Percentiles rank a stretch among this genome's conserved stretches.
phyloP scores from a whole-genome alignment of 208 protist species.

The Willaertia magna region DNA sequence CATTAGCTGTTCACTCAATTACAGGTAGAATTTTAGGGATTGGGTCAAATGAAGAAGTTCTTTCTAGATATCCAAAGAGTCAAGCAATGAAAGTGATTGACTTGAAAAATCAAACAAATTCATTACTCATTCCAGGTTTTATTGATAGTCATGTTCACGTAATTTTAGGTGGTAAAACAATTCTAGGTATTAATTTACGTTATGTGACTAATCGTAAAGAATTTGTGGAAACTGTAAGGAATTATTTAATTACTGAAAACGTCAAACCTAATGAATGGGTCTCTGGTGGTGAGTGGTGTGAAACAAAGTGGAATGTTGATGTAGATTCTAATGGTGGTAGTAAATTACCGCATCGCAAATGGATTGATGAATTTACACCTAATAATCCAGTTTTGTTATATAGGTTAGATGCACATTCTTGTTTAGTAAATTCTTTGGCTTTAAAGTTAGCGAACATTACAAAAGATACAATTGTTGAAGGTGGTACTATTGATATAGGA shows the following conservation, averaged over 20 bases:
- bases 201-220: conserved; percentile 21
- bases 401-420: conserved; percentile 43
- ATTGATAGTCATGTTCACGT: conserved; percentile 51
- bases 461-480: conserved; percentile 25
- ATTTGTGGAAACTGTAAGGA: conserved; percentile 31
- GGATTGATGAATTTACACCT: conserved; percentile 41
- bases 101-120: conserved; percentile 2
- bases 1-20: conserved; percentile 35
- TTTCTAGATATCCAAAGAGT: not conserved
- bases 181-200: conserved; percentile 28
- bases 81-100: conserved; percentile 1
- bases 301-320: conserved; percentile 35
- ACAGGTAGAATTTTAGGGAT: conserved; percentile 35
- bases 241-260: conserved; percentile 10
- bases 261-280: conserved; percentile 32
- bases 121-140: conserved; percentile 41
- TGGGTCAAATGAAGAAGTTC: conserved; percentile 30
- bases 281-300: conserved; percentile 38
- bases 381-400: conserved; percentile 40
- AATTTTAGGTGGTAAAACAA: conserved; percentile 33
- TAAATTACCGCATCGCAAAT: conserved; percentile 29
- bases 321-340: too few species aligned
- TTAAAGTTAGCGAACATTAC: conserved; percentile 39
- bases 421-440: conserved; percentile 41
- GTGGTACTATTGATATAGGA: conserved; percentile 31